These are phyloP conservation scores for Castanea crenata DNA, from an alignment of 306 rosid genomes.

Conservation along the genomic window DNA sequence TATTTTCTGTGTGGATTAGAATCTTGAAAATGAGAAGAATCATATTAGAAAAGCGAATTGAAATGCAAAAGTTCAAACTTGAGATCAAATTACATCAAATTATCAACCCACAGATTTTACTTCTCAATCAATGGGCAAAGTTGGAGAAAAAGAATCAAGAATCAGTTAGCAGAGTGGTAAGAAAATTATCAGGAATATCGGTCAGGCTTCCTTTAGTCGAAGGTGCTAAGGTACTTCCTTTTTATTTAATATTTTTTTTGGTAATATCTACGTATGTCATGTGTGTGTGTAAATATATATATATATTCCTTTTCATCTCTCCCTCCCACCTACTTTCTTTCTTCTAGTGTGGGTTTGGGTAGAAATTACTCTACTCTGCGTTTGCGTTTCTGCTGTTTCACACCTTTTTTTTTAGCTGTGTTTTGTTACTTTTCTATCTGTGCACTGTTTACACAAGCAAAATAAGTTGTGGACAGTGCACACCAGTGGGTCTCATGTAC, in stretches of 20 bases:
- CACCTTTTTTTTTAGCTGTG: too few relatives aligned
- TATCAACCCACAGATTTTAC: slow-evolving; percentile 45
- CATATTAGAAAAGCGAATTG: slow-evolving; percentile 39
- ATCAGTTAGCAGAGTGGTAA: slow-evolving; percentile 42
- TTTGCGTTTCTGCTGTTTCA: too few relatives aligned
- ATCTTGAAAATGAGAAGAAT: slow-evolving; percentile 44
- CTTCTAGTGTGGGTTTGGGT: too few relatives aligned
- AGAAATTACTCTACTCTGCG: too few relatives aligned
- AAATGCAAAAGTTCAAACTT: slow-evolving; percentile 40
- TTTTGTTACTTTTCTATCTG: too few relatives aligned
- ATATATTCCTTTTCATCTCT: too few relatives aligned
- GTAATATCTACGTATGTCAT: too few relatives aligned
- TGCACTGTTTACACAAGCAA: too few relatives aligned
- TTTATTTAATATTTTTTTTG: neutral
- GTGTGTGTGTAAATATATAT: neutral
- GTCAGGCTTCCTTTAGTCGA: slow-evolving; percentile 41
- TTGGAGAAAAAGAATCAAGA: slow-evolving; percentile 63
- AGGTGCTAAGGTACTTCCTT: slow-evolving; percentile 47
- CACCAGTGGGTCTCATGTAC: too few relatives aligned
- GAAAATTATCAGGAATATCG: slow-evolving; percentile 52
- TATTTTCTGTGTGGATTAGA: slow-evolving; percentile 54
- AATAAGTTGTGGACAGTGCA: too few relatives aligned
- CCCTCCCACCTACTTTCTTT: neutral
- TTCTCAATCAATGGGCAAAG: slow-evolving; percentile 57
- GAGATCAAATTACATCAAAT: slow-evolving; percentile 48